A percentile compares a stretch with the other conserved stretches of the same genome.
These are phyloP conservation scores for Trichoderma arundinaceum DNA, from an alignment of 2,329 filamentous ascomycete species.

Conservation along the genomic window DNA sequence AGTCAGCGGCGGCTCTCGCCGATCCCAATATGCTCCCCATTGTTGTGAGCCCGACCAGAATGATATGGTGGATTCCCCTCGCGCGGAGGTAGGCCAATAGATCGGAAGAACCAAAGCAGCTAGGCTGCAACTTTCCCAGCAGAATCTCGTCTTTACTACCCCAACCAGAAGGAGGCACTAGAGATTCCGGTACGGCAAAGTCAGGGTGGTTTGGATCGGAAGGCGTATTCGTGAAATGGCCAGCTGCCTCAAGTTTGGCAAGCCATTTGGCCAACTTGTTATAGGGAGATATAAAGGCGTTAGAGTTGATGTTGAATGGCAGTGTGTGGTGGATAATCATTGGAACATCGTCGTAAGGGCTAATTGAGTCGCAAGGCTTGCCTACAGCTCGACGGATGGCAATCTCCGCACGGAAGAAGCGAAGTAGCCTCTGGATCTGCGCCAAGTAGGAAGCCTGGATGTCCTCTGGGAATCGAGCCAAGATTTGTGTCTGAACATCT, in stretches of 20 bases:
- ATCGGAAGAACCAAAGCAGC: conserved; percentile 22
- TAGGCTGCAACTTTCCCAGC: conserved; percentile 12
- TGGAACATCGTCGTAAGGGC: conserved; percentile 16
- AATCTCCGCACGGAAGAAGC: background rate
- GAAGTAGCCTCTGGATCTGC: background rate
- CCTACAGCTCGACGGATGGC: background rate
- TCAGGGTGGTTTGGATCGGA: conserved; percentile 18
- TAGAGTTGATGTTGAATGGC: conserved; percentile 16
- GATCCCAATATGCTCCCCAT: conserved; percentile 19
- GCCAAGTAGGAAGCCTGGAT: background rate
- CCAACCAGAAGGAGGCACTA: conserved; percentile 4
- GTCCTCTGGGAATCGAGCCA: background rate
- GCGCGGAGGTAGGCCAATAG: conserved; percentile 14
- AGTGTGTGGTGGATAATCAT: conserved; percentile 20
- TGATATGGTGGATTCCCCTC: conserved; percentile 6
- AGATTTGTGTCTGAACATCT: conserved; percentile 21
- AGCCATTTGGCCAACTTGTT: conserved; percentile 24
- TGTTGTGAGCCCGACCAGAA: conserved; percentile 16
- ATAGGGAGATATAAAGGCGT: conserved; percentile 19
- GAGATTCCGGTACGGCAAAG: background rate
- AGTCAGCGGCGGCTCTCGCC: conserved; percentile 11
- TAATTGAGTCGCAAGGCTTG: background rate
- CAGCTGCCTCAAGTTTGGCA: background rate
- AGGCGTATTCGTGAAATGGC: conserved; percentile 1
- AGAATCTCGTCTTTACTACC: conserved; percentile 16